These are phyloP conservation scores for Ophiosphaerella korrae DNA, from an alignment of 2,329 filamentous ascomycete species.

Conservation along the genomic window DNA sequence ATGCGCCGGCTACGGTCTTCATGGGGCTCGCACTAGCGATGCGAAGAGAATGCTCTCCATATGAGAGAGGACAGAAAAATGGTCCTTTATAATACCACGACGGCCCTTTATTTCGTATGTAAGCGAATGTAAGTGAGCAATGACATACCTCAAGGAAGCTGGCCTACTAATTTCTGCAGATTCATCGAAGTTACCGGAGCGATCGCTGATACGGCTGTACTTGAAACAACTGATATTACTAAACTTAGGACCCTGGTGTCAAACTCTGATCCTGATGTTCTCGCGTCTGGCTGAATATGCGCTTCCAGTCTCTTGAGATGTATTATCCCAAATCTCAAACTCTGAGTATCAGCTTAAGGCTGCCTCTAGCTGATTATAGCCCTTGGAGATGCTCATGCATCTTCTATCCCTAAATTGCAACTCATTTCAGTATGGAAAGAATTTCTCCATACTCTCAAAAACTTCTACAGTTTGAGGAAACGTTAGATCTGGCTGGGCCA, in stretches of 20 bases:
- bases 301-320: not conserved
- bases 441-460: too few species aligned
- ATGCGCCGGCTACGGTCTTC: conserved; percentile 11
- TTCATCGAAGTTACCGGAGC: conserved; percentile 9
- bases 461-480: too few species aligned
- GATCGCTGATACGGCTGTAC: conserved; percentile 6
- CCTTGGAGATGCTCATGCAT: too few species aligned
- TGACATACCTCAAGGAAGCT: not conserved
- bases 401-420: too few species aligned
- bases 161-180: conserved; percentile 6
- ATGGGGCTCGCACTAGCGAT: conserved; percentile 17
- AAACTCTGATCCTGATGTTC: not conserved
- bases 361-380: not conserved
- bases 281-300: too few species aligned
- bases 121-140: not conserved
- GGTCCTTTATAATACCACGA: not conserved
- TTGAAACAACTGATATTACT: conserved; percentile 8
- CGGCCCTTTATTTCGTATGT: not conserved
- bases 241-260: not conserved
- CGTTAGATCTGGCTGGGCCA: too few species aligned
- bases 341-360: not conserved
- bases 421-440: too few species aligned
- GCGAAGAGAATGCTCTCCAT: conserved; percentile 6
- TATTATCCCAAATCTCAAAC: not conserved
- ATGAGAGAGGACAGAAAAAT: not conserved